Evolutionary conservation across 345 rosid genomes (phyloP).

Genomic region (Pseudoturritis turrita): DNA sequence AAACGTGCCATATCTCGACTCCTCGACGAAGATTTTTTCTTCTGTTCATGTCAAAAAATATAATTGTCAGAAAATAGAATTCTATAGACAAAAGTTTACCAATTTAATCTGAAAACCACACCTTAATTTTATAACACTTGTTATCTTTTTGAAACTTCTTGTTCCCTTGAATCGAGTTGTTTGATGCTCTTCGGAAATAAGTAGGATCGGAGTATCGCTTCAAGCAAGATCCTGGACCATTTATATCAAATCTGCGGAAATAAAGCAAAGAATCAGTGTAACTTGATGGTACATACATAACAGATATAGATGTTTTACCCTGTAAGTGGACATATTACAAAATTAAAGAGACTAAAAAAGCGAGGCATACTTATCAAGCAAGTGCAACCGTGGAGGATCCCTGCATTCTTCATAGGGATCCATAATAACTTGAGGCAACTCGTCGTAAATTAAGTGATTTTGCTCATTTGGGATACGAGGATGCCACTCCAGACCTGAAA

Average conservation of each 20-base stretch:
- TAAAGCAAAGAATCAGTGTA: slow-evolving; percentile 24
- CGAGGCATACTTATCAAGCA: slow-evolving; percentile 78
- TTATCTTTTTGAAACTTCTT: slow-evolving; percentile 52
- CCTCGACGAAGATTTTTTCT: slow-evolving; percentile 46
- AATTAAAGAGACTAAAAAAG: not conserved
- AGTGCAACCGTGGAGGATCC: slow-evolving; percentile 73
- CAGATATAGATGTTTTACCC: not conserved
- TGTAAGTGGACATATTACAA: not conserved
- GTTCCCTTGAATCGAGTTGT: slow-evolving; percentile 38
- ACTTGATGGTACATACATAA: slow-evolving; percentile 1
- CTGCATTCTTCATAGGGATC: slow-evolving; percentile 85
- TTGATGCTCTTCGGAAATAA: slow-evolving; percentile 63
- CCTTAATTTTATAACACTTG: slow-evolving; percentile 63
- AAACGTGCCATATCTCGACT: slow-evolving; percentile 47
- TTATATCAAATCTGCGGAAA: slow-evolving; percentile 65
- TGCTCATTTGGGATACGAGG: slow-evolving; percentile 56
- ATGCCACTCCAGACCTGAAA: slow-evolving; percentile 90
- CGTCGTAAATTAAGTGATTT: slow-evolving; percentile 75
- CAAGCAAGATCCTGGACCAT: slow-evolving; percentile 90
- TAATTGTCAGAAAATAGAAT: not conserved
- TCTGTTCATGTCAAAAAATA: slow-evolving; percentile 40
- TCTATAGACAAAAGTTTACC: not conserved
- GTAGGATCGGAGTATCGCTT: slow-evolving; percentile 92
- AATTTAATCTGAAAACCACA: slow-evolving; percentile 21
- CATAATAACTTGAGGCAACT: slow-evolving; percentile 80